phyloP scores from a whole-genome alignment of 2,329 filamentous ascomycete genomes.

The Ascocoryne sarcoides region DNA sequence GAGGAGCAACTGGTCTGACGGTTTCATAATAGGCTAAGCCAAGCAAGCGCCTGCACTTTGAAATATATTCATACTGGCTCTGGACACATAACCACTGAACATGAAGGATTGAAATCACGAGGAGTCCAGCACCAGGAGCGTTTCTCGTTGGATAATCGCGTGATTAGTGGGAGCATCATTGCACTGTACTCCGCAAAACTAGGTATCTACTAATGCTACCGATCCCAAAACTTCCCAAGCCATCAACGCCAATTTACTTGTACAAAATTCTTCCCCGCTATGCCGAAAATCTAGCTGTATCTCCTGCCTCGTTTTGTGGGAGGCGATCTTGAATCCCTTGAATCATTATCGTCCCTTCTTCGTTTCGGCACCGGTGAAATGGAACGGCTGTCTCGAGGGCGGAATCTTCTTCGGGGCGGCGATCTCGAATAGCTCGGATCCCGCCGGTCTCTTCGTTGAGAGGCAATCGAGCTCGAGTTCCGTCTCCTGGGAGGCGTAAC shows the following conservation, averaged over 20 bases:
- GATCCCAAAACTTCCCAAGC: background rate
- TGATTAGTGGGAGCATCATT: background rate
- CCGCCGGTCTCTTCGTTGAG: background rate
- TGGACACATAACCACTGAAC: too few relatives aligned
- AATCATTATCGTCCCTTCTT: slow-evolving; percentile 22
- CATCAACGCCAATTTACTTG: background rate
- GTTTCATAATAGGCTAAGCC: too few relatives aligned
- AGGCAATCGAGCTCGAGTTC: background rate
- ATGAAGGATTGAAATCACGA: too few relatives aligned
- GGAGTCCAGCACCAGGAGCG: too few relatives aligned
- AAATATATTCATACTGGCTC: too few relatives aligned
- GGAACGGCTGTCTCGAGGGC: slow-evolving; percentile 19
- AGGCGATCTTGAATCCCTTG: slow-evolving; percentile 23
- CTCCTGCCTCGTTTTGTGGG: slow-evolving; percentile 24
- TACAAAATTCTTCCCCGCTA: background rate
- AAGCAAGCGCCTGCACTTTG: too few relatives aligned
- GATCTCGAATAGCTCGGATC: background rate
- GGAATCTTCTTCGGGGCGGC: slow-evolving; percentile 6
- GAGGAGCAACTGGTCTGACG: too few relatives aligned
- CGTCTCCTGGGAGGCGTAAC: background rate
- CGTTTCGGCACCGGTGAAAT: slow-evolving; percentile 21
- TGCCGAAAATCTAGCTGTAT: slow-evolving; percentile 20
- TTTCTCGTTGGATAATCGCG: background rate
- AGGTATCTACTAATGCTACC: background rate
- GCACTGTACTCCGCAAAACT: background rate